phyloP scores from a whole-genome alignment of 257 asterid genomes.

The Fraxinus americana region DNA sequence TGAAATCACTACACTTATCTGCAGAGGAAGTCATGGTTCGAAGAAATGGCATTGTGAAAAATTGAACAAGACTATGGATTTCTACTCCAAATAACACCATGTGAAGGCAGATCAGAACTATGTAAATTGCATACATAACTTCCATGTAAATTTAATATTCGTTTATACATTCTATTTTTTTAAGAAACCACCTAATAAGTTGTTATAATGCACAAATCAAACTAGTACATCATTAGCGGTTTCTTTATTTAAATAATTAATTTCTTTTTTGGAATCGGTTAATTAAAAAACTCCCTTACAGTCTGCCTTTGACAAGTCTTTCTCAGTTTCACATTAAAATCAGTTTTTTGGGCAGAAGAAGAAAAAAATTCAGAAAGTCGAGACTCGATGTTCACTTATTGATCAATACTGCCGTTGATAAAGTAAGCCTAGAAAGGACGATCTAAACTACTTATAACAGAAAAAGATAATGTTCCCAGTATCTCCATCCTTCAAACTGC shows the following conservation, averaged over 20 bases:
- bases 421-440: neutral
- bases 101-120: neutral
- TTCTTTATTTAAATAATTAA: neutral
- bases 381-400: neutral
- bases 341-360: neutral
- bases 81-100: neutral
- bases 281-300: no score
- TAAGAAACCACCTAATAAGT: neutral
- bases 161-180: neutral
- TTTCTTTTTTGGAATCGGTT: neutral
- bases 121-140: no score
- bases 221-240: neutral
- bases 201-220: neutral
- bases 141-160: no score
- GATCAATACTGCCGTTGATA: neutral
- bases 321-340: neutral
- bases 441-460: neutral
- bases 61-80: neutral
- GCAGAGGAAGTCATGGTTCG: neutral
- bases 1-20: neutral
- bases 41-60: neutral
- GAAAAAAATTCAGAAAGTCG: neutral
- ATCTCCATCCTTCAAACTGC: neutral
- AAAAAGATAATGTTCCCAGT: neutral
- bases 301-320: neutral